Evolutionary conservation across 73 alveolate species (phyloP), one percentile per base, ranked within the genome.

Genomic region (Paramecium sonneborni): DNA sequence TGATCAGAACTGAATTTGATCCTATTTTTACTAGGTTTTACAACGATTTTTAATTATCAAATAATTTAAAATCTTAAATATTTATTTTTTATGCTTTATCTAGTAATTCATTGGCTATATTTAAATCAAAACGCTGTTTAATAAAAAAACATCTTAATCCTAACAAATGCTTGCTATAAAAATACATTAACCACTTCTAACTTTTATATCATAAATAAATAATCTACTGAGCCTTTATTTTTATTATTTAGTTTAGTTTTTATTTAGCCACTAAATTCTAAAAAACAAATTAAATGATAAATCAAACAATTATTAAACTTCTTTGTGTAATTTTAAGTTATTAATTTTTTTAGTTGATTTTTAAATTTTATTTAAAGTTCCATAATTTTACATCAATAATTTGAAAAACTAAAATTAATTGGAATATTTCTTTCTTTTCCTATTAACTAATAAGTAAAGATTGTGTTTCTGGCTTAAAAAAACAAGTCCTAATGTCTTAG

Each of bases 121-220:
- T 10, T 35, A 28, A 34, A 38, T 72, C 86, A n/a, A 3, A 23
- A 5, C n/a, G 10, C 30, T 12, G 86, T 72, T 72, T 32, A 38
- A 38, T 34, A 72, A 28, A 62, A 32, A 38, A 72, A 72, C 30
- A 32, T 72, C 5, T 34, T 35, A 12, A 34, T 32, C 32, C 86
- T 32, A 20, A 72, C 12, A 28, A 32, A 72, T 35, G 55, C 32
- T 79, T 76, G 6, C 90, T 79, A 24, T 79, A 79, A 14, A 79
- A 12, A 18, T 24, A 79, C 44, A 79, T 43, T 20, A 30, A 15
- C 90, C 90, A 26, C 90, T 46, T 79, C 90, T 79, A 41, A 79
- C 39, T 79, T 39, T 79, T 79, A 44, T n/a, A 79, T 79, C 55
- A 79, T 37, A 12, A 30, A 30, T 41, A 41, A 79, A 24, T 41